Percentiles rank a stretch among this genome's conserved stretches.
phyloP scores from a whole-genome alignment of 2,329 filamentous ascomycete species.

The Dryadomyces sulphureus region DNA sequence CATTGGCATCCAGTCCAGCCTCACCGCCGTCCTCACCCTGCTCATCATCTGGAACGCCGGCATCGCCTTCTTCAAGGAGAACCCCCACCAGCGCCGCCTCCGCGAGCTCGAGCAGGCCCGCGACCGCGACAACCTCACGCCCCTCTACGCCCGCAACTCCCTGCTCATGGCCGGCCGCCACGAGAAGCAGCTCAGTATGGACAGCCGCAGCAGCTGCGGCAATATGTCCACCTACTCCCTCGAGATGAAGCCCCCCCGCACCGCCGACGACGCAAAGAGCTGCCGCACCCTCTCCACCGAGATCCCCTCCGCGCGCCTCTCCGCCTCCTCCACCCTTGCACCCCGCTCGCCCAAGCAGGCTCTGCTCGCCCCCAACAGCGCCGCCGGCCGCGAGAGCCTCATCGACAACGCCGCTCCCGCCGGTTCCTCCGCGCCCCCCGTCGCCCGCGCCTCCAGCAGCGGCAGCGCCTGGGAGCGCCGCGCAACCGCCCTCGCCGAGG shows the following conservation, averaged over 20 bases:
- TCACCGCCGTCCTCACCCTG: constrained; percentile 73
- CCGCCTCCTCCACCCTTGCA: neutral
- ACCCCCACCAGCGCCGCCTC: constrained; percentile 68
- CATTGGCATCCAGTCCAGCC: constrained; percentile 74
- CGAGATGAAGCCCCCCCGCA: neutral
- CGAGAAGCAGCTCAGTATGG: neutral
- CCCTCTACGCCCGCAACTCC: constrained; percentile 74
- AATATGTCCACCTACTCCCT: neutral
- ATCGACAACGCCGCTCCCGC: neutral
- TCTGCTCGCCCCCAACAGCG: too few species aligned
- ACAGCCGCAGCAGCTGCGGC: neutral
- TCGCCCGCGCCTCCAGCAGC: neutral
- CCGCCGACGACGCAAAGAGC: too few species aligned
- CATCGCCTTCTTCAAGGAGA: constrained; percentile 67
- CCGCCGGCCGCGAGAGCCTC: neutral
- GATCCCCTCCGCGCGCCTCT: too few species aligned
- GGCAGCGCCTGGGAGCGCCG: neutral
- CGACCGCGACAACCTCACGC: constrained; percentile 70
- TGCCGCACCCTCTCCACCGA: too few species aligned
- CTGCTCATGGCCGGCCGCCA: constrained; percentile 50
- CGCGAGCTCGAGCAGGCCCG: constrained; percentile 21
- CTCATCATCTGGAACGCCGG: constrained; percentile 83
- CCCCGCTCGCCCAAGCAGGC: neutral
- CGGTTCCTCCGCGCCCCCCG: neutral
- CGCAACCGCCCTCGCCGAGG: neutral